These are phyloP conservation scores for Pleoardoris graminearum DNA, from an alignment of 2,329 filamentous ascomycete genomes.

Conservation along the genomic window DNA sequence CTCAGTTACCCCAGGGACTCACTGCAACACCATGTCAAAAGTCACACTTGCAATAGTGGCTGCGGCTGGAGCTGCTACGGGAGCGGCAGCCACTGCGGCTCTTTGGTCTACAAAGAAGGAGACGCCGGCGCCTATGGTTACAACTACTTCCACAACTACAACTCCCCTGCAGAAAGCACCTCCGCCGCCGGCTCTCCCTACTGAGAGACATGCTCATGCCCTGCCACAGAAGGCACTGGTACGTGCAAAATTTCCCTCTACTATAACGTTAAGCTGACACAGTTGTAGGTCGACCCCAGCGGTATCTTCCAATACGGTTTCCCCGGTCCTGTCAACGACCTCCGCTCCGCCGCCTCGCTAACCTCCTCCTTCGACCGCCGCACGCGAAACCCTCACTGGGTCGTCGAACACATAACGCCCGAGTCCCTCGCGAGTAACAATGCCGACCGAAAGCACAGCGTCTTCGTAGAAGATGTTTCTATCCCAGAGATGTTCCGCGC, in stretches of 20 bases:
- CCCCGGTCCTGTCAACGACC: slow-evolving; percentile 84
- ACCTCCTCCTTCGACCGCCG: slow-evolving; percentile 89
- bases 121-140: slow-evolving; percentile 31
- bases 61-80: slow-evolving; percentile 53
- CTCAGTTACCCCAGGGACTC: background rate
- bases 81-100: slow-evolving; percentile 54
- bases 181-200: slow-evolving; percentile 27
- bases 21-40: slow-evolving; percentile 52
- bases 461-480: slow-evolving; percentile 77
- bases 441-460: slow-evolving; percentile 81
- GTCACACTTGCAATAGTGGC: slow-evolving; percentile 55
- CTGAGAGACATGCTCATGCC: slow-evolving; percentile 9
- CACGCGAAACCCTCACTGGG: slow-evolving; percentile 91
- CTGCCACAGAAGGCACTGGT: background rate
- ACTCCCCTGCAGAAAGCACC: slow-evolving; percentile 31
- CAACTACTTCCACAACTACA: slow-evolving; percentile 43
- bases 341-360: slow-evolving; percentile 74
- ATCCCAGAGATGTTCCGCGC: slow-evolving; percentile 89
- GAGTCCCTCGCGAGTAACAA: slow-evolving; percentile 73
- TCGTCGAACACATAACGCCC: slow-evolving; percentile 89
- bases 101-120: slow-evolving; percentile 47
- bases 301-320: slow-evolving; percentile 68
- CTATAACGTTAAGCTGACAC: background rate
- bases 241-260: background rate
- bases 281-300: slow-evolving; percentile 50